These are phyloP conservation scores for Fraxinus sp. DNA, from an alignment of 305 asterid species.

Conservation along the genomic window DNA sequence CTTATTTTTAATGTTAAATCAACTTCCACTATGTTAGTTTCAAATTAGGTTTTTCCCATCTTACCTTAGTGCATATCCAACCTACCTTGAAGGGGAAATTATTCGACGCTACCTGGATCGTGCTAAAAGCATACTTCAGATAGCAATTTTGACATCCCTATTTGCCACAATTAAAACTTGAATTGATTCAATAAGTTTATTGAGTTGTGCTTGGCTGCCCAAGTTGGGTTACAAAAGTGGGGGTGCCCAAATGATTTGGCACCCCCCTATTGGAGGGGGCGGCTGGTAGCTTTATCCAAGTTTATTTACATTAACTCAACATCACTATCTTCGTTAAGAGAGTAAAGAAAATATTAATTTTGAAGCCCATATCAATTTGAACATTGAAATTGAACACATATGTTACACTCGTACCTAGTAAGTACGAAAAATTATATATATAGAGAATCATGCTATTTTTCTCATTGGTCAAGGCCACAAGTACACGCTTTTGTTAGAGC, in stretches of 20 bases:
- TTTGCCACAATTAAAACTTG: too few relatives aligned
- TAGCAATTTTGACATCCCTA: background rate
- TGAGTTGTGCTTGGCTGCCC: too few relatives aligned
- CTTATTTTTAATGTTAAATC: background rate
- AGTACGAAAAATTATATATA: too few relatives aligned
- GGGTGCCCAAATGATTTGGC: too few relatives aligned
- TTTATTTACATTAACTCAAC: background rate
- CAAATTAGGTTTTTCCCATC: background rate
- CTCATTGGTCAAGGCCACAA: background rate
- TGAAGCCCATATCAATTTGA: background rate
- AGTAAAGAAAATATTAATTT: too few relatives aligned
- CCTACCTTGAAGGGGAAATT: background rate
- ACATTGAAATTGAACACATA: background rate
- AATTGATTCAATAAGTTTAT: too few relatives aligned
- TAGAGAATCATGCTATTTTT: background rate
- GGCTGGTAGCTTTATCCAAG: too few relatives aligned
- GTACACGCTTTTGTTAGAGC: background rate
- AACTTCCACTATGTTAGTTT: background rate
- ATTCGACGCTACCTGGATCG: background rate
- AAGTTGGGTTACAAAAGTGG: too few relatives aligned
- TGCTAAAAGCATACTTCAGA: background rate
- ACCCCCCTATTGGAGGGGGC: too few relatives aligned
- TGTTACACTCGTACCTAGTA: background rate
- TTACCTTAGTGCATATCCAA: background rate
- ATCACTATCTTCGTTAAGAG: background rate